Evolutionary conservation across 164 flowering plant genomes (phyloP), one percentile per base, ranked within the genome.

Genomic region (Stephania japonica): DNA sequence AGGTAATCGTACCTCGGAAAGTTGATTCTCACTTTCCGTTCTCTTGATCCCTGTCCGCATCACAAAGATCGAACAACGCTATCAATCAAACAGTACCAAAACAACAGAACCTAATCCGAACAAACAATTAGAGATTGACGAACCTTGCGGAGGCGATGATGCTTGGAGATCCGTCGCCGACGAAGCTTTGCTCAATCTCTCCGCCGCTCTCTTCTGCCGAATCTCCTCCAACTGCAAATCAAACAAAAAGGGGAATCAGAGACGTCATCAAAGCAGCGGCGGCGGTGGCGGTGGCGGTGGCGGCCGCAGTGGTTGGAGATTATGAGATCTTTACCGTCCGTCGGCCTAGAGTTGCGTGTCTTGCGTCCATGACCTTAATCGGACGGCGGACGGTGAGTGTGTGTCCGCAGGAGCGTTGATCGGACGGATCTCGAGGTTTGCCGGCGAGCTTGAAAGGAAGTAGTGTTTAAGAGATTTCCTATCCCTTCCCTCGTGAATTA

Each of bases 161-260:
- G 79, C 71, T 64, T 74, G 74, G 16, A 90, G 89, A 88, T 94
- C 98, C 1, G 93, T 81, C 38, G 89, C 91, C 0, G 97, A 90
- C 1, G 93, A 76, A 16, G 83, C 78, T 78, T 87, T 92, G 83
- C 80, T 83, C 21, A 92, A 66, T 76, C 89, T 87, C 65, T 91
- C 97, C 0, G 97, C 95, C 0, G 94, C 95, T 84, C 97, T 84
- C 77, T 92, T 94, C 69, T 90, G 95, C 23, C 97, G 90, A 75
- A 94, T 92, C 71, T 92, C 99, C 75, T 92, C 97, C 94, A 94
- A 69, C 99, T 94, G 68, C 26, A 66, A 70, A 18, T 59, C 21
- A 21, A 25, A 68, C 9, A 14, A 24, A 63, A 27, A 62, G 18
- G 7, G 18, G 14, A 5, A 66, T 26, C 41, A 26, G 41, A 16